Percentiles rank a stretch among this genome's conserved stretches.
These are phyloP conservation scores for Bipolaris oryzae DNA, from an alignment of 2,329 filamentous ascomycete genomes.

Conservation along the genomic window DNA sequence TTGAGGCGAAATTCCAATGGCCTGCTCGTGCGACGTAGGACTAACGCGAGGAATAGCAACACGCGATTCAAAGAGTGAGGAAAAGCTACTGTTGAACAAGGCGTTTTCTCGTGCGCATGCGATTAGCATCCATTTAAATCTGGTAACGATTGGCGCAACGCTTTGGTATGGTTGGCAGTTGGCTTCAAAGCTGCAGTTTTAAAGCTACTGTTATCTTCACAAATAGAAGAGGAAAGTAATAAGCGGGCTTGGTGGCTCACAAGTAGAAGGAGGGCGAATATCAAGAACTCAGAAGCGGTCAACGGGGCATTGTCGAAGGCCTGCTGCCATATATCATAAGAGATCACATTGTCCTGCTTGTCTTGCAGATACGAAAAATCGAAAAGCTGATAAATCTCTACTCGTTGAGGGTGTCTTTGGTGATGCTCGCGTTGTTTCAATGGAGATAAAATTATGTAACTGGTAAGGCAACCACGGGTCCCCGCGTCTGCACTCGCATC, in stretches of 20 bases:
- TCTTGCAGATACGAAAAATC: background rate
- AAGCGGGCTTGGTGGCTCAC: too few relatives aligned
- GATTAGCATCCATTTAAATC: slow-evolving; percentile 53
- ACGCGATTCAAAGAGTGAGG: slow-evolving; percentile 22
- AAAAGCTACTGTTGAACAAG: slow-evolving; percentile 38
- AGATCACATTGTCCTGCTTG: background rate
- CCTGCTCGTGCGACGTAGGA: background rate
- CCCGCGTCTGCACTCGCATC: background rate
- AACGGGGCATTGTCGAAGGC: background rate
- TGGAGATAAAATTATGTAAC: background rate
- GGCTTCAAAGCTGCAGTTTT: slow-evolving; percentile 2
- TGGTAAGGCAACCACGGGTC: background rate
- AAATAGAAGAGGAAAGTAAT: background rate
- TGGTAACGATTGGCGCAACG: slow-evolving; percentile 45
- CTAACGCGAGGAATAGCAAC: slow-evolving; percentile 20
- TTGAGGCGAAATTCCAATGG: background rate
- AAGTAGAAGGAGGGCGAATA: background rate
- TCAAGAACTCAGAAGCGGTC: background rate
- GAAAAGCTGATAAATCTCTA: background rate
- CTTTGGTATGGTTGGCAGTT: slow-evolving; percentile 29
- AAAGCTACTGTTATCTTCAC: background rate
- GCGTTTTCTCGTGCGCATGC: slow-evolving; percentile 49
- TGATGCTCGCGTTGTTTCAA: background rate
- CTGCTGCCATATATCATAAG: background rate
- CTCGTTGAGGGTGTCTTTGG: background rate